A percentile compares a stretch with the other conserved stretches of the same genome.
Conservation (phyloP, 768 basidiomycete genomes). For the Pholiota conissans region DNA sequence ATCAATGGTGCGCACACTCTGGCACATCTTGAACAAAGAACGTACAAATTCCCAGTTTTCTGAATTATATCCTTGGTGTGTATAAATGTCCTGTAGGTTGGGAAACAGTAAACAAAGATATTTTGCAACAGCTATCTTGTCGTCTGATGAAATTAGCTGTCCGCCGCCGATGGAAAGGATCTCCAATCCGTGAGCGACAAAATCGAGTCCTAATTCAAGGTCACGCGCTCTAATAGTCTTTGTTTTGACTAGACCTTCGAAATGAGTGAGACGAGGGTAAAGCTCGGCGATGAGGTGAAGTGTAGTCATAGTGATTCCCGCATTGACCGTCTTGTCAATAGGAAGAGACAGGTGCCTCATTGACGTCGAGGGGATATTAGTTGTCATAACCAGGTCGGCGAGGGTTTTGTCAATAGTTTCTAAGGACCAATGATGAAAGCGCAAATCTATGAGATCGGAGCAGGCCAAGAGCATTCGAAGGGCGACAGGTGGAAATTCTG, state of each 20-base stretch:
- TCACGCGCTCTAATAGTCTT: no score
- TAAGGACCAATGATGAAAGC: slow-evolving; percentile 2
- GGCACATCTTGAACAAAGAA: no score
- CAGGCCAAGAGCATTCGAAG: not conserved
- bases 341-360: not conserved
- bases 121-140: no score
- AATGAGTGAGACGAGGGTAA: not conserved
- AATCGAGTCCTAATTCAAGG: no score
- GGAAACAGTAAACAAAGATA: no score
- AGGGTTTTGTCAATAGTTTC: not conserved
- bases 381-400: not conserved
- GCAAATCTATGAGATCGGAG: not conserved
- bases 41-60: no score
- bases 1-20: no score
- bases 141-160: no score
- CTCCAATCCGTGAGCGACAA: no score
- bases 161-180: no score
- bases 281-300: not conserved
- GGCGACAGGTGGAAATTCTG: not conserved
- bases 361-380: not conserved
- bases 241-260: not conserved
- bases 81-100: no score
- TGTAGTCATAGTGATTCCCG: not conserved
- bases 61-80: no score
- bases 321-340: not conserved